Conservation (phyloP, 2,329 filamentous ascomycete species). For the Cyphellophora attinorum region DNA sequence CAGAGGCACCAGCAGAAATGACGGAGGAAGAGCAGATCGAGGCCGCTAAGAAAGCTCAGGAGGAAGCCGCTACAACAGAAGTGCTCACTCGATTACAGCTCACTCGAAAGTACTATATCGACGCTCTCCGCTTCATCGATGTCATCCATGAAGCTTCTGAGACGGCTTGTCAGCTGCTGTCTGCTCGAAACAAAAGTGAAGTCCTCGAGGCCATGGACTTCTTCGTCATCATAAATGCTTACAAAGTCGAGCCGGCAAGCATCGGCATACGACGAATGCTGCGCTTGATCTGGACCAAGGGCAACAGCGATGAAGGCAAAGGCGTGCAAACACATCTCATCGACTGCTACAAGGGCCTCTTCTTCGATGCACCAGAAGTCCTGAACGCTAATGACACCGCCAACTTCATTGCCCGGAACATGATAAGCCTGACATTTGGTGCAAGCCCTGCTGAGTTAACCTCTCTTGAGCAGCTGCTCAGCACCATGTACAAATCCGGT, state of each 20-base stretch:
- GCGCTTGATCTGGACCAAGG: conserved; percentile 96
- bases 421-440: conserved; percentile 97
- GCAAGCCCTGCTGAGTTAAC: conserved; percentile 91
- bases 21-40: conserved; percentile 69
- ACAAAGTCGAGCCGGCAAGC: conserved; percentile 90
- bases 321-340: conserved; percentile 94
- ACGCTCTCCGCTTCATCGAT: conserved; percentile 88
- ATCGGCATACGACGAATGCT: conserved; percentile 91
- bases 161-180: conserved; percentile 75
- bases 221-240: conserved; percentile 89
- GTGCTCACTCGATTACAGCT: conserved; percentile 79
- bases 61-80: conserved; percentile 82
- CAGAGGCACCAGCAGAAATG: conserved; percentile 63
- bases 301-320: conserved; percentile 97
- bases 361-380: conserved; percentile 86
- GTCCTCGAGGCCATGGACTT: conserved; percentile 99
- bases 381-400: conserved; percentile 84
- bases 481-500: conserved; percentile 94
- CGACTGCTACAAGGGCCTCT: conserved; percentile 89
- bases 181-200: conserved; percentile 94
- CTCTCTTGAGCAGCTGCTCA: conserved; percentile 85
- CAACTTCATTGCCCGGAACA: conserved; percentile 93
- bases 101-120: conserved; percentile 83
- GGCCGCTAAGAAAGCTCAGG: conserved; percentile 67
- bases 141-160: conserved; percentile 75